phyloP scores from a whole-genome alignment of 805 yeast species.

The Yamadazyma insecticola region DNA sequence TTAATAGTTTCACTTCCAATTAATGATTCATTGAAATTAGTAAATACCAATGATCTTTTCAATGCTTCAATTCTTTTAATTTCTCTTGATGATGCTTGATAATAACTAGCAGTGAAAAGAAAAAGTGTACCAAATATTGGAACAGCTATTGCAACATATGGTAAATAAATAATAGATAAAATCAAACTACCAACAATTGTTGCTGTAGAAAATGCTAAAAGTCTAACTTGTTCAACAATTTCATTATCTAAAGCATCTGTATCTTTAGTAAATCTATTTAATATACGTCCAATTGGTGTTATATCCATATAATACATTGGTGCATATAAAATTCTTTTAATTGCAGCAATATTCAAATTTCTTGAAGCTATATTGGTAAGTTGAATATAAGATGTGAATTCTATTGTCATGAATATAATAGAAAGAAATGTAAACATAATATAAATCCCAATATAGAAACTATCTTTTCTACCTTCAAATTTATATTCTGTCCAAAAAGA shows the following conservation, averaged over 20 bases:
- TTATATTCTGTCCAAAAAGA: conserved; percentile 71
- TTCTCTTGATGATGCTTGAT: conserved; percentile 37
- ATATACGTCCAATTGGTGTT: conserved; percentile 81
- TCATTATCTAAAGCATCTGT: conserved; percentile 82
- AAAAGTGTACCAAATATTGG: conserved; percentile 26
- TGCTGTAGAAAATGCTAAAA: conserved; percentile 51
- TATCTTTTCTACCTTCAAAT: conserved; percentile 41
- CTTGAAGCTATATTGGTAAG: conserved; percentile 51
- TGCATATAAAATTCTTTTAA: conserved; percentile 57
- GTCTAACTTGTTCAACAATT: conserved; percentile 62
- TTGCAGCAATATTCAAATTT: conserved; percentile 56
- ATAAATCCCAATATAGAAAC: conserved; percentile 70
- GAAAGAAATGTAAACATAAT: conserved; percentile 54
- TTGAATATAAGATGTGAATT: conserved; percentile 45
- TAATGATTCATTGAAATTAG: conserved; percentile 34
- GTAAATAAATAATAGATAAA: conserved; percentile 33
- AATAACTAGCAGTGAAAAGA: conserved; percentile 25
- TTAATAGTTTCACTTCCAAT: conserved; percentile 34
- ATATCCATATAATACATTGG: conserved; percentile 83
- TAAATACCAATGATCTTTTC: conserved; percentile 35
- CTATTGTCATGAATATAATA: conserved; percentile 39
- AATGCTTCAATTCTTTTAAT: conserved; percentile 36
- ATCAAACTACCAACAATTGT: conserved; percentile 53
- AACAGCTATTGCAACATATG: conserved; percentile 37
- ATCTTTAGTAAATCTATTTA: conserved; percentile 85